Conservation (phyloP, 2,329 filamentous ascomycete genomes). For the Berkeleyomyces basicola region DNA sequence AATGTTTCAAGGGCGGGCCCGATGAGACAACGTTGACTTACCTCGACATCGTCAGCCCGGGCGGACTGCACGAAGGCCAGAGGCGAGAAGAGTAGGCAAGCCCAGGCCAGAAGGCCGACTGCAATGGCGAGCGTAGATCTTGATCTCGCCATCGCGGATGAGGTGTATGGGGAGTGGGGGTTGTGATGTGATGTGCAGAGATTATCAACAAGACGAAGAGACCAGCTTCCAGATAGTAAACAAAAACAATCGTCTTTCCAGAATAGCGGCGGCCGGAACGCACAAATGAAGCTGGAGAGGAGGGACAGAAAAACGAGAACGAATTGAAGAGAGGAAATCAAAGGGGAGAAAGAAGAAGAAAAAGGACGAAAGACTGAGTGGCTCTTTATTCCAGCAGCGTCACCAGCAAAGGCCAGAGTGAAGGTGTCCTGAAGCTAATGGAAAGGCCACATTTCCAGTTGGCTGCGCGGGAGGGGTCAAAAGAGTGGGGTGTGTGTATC, state of each 20-base stretch:
- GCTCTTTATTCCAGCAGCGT: background rate
- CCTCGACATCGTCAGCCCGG: slow-evolving; percentile 51
- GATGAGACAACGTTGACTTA: background rate
- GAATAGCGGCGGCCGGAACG: slow-evolving; percentile 7
- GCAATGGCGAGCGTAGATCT: slow-evolving; percentile 55
- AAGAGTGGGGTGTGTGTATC: background rate
- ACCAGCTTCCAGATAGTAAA: slow-evolving; percentile 14
- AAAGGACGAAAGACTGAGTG: background rate
- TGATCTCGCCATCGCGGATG: slow-evolving; percentile 34
- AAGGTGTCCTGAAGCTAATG: slow-evolving; percentile 13
- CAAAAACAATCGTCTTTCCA: background rate
- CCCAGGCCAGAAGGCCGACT: slow-evolving; percentile 84
- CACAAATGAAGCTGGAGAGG: slow-evolving; percentile 12
- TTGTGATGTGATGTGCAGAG: slow-evolving; percentile 4
- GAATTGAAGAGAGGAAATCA: slow-evolving; percentile 15
- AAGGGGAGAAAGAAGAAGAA: slow-evolving; percentile 6
- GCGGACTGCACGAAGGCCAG: slow-evolving; percentile 71
- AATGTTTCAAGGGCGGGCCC: background rate
- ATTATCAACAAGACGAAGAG: slow-evolving; percentile 11
- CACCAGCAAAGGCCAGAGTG: slow-evolving; percentile 6
- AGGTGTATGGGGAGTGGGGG: slow-evolving; percentile 16
- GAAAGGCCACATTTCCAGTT: slow-evolving; percentile 33
- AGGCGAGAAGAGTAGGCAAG: slow-evolving; percentile 75
- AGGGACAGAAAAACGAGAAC: slow-evolving; percentile 14
- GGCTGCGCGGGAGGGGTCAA: slow-evolving; percentile 3